Base-by-base conservation (phyloP, 176 grass and related monocot genomes). In the Rhynchospora pubera region DNA sequence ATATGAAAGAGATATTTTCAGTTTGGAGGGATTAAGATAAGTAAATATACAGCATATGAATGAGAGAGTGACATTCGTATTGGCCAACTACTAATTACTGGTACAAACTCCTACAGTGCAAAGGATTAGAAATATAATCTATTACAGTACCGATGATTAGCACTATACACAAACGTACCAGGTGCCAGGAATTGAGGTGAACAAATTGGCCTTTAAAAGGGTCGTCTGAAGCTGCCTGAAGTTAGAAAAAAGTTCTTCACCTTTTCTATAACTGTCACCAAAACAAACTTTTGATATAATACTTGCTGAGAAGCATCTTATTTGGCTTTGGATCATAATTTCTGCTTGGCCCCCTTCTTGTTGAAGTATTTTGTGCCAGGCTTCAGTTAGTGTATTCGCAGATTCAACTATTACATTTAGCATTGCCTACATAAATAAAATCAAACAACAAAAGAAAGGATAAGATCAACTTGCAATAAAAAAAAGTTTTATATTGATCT, bases 291-390 rank as follows among this genome's bases (percentile, higher is more conserved):
- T 48, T 16, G 79, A 81, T 47, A 81, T 81, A 21, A 79, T 85
- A 90, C 91, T 90, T 85, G 87, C 91, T 79, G 94, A 93, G 71
- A 93, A 87, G 28, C 70, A 91, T 63, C 89, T 93, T 84, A 97
- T 64, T 69, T 85, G 88, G 48, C 85, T 88, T 84, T 97, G 89
- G 15, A 97, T 85, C 70, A 93, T 61, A 47, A 97, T 87, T 81
- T 97, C 94, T 51, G 62, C 79, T 65, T 62, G 83, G 9, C 85
- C 88, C 67, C 88, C 91, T 60, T 66, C 65, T 28, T 65, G 81
- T 14, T 78, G 88, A 71, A 94, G 2, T 51, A 81, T 39, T 32
- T 62, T 87, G 18, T 87, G 69, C 94, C 94, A 94, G 47, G 67
- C 85, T 16, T 45, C 81, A 65, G 91, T 76, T 85, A 92, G 86